Evolutionary conservation across 2,329 filamentous ascomycete species (phyloP).

Genomic region (Seiridium unicorne): DNA sequence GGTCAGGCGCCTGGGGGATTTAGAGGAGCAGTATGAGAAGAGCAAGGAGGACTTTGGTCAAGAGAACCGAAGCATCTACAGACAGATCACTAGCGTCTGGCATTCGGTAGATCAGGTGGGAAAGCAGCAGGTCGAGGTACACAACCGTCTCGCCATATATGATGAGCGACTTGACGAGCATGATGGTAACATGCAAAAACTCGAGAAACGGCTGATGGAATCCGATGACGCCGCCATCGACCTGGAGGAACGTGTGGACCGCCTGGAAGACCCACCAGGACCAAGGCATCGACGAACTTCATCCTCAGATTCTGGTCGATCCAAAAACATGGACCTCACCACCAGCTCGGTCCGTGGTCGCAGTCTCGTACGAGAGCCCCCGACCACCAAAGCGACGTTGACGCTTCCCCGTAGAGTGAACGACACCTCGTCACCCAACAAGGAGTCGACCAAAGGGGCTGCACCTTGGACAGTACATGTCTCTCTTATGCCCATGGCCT

Average conservation of each 20-base stretch:
- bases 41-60: conserved; percentile 48
- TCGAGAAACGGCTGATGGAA: conserved; percentile 49
- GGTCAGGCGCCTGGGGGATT: conserved; percentile 43
- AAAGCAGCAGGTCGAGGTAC: conserved; percentile 31
- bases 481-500: conserved; percentile 53
- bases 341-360: not conserved
- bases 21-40: conserved; percentile 55
- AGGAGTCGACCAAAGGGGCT: not conserved
- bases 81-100: conserved; percentile 54
- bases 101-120: conserved; percentile 46
- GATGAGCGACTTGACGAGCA: conserved; percentile 39
- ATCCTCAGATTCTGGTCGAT: conserved; percentile 25
- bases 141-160: conserved; percentile 37
- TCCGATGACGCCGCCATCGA: conserved; percentile 48
- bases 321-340: conserved; percentile 7
- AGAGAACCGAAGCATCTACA: conserved; percentile 54
- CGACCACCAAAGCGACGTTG: not conserved
- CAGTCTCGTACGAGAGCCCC: not conserved
- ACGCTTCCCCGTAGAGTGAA: not conserved
- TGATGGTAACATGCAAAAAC: conserved; percentile 39
- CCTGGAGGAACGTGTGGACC: conserved; percentile 55
- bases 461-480: conserved; percentile 57
- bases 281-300: conserved; percentile 24
- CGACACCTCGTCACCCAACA: not conserved
- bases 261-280: conserved; percentile 38